phyloP scores from a whole-genome alignment of 1,284 basidiomycete genomes.

The Moniliophthora roreri region DNA sequence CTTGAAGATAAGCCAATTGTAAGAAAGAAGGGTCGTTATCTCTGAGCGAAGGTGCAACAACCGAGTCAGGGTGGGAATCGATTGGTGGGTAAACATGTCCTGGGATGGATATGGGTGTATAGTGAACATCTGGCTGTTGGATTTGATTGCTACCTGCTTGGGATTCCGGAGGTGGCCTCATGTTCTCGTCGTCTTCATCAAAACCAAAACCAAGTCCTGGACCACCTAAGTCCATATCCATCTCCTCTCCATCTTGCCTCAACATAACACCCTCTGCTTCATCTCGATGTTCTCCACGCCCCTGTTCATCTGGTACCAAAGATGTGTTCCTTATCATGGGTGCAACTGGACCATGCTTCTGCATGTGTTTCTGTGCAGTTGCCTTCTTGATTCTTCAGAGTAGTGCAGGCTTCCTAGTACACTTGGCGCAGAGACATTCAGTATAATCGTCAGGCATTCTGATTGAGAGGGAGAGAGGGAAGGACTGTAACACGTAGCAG shows the following conservation, averaged over 20 bases:
- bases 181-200: not conserved
- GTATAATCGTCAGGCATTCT: no score
- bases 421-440: no score
- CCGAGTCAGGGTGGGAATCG: not conserved
- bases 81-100: not conserved
- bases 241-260: not conserved
- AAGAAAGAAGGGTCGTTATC: conserved; percentile 11
- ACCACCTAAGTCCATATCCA: no score
- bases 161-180: not conserved
- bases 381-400: no score
- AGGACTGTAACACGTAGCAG: no score
- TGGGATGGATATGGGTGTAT: not conserved
- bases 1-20: conserved; percentile 19
- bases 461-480: no score
- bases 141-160: not conserved
- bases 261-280: not conserved
- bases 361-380: not conserved
- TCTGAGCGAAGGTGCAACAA: not conserved
- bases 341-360: not conserved
- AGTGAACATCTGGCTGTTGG: not conserved
- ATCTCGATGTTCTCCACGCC: not conserved
- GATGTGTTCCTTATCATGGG: not conserved
- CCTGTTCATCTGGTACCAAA: not conserved
- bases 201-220: not conserved
- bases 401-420: no score